These are phyloP conservation scores for Fusarium sp. DNA, from an alignment of 2,329 filamentous ascomycete species.

Conservation along the genomic window DNA sequence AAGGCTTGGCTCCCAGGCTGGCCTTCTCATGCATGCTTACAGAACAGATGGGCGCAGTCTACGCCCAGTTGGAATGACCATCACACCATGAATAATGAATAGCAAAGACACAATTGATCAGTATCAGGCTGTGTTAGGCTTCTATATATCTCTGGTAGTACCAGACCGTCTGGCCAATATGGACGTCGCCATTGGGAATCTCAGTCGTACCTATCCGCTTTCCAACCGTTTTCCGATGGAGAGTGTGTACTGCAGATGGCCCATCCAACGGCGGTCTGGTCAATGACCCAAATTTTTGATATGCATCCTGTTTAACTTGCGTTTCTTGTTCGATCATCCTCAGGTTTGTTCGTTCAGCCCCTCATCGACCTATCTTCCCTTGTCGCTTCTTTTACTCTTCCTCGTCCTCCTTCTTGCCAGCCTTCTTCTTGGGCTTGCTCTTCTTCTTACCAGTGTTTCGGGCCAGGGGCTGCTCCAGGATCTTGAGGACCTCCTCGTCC, in stretches of 20 bases:
- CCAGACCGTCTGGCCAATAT: slow-evolving; percentile 40
- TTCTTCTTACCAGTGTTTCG: slow-evolving; percentile 94
- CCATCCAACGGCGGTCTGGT: slow-evolving; percentile 35
- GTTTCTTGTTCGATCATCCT: slow-evolving; percentile 28
- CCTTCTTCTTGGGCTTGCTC: slow-evolving; percentile 86
- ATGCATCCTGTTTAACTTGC: slow-evolving; percentile 38
- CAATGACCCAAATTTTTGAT: slow-evolving; percentile 33
- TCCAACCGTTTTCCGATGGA: slow-evolving; percentile 33
- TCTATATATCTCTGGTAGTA: slow-evolving; percentile 45
- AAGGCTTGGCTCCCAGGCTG: slow-evolving; percentile 7
- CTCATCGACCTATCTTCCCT: slow-evolving; percentile 33
- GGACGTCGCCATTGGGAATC: slow-evolving; percentile 35
- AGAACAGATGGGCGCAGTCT: background rate
- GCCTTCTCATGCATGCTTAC: slow-evolving; percentile 1
- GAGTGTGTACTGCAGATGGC: slow-evolving; percentile 26
- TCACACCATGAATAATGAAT: slow-evolving; percentile 9
- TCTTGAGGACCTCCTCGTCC: slow-evolving; percentile 95
- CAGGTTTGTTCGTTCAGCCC: slow-evolving; percentile 29
- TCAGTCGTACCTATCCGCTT: slow-evolving; percentile 34
- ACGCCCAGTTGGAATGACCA: background rate
- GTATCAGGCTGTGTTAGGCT: slow-evolving; percentile 43
- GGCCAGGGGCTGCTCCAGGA: slow-evolving; percentile 88
- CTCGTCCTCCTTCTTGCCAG: slow-evolving; percentile 64
- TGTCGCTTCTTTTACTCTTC: slow-evolving; percentile 49
- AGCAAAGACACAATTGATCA: slow-evolving; percentile 41